These are phyloP conservation scores for Globisporangium abappressorium DNA, from an alignment of 352 stramenopile genomes.

Conservation along the genomic window DNA sequence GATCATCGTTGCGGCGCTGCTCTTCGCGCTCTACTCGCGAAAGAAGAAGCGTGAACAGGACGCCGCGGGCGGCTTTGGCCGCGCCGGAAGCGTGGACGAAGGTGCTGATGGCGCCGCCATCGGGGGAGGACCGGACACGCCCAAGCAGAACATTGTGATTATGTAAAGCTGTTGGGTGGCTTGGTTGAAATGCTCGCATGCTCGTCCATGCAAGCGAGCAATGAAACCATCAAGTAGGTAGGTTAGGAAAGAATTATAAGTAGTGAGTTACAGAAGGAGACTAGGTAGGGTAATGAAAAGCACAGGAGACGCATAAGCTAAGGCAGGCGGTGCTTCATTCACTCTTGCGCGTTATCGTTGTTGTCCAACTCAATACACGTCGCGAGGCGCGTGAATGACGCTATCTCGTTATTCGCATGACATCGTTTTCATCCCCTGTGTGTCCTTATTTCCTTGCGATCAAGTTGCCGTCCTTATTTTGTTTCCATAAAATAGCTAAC, in stretches of 20 bases:
- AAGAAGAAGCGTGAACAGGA: constrained; percentile 70
- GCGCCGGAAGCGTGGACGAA: constrained; percentile 33
- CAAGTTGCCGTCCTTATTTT: background rate
- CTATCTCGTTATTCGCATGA: background rate
- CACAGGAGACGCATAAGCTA: background rate
- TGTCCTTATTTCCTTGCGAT: background rate
- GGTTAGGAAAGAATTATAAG: constrained; percentile 11
- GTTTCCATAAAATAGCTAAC: background rate
- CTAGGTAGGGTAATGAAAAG: background rate
- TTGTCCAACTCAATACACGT: background rate
- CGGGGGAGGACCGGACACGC: constrained; percentile 48
- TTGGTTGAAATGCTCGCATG: background rate
- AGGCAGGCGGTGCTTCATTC: background rate
- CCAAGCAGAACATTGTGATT: constrained; percentile 74
- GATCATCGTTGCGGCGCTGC: constrained; percentile 60
- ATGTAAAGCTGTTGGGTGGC: constrained; percentile 41
- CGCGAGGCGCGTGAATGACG: background rate
- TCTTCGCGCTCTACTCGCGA: constrained; percentile 72
- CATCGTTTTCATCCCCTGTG: background rate
- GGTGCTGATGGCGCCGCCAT: constrained; percentile 21
- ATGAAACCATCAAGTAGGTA: constrained; percentile 4
- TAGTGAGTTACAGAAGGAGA: background rate
- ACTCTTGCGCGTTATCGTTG: background rate
- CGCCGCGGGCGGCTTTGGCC: constrained; percentile 43
- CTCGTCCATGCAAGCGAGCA: background rate